phyloP scores from a whole-genome alignment of 108 stramenopile genomes.

The Nitzschia putrida region DNA sequence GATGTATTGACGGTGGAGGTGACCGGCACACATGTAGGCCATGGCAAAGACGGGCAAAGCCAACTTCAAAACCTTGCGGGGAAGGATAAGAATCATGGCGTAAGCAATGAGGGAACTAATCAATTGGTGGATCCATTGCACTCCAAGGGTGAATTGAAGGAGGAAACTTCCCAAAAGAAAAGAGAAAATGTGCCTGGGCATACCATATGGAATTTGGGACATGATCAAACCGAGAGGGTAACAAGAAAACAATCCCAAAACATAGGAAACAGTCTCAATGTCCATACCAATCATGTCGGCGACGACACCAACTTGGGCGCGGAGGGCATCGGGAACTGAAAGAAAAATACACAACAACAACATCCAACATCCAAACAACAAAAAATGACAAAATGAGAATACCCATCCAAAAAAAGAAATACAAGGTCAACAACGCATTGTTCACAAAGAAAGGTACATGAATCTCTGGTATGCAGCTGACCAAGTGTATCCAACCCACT shows the following conservation, averaged over 20 bases:
- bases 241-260: conserved; percentile 83
- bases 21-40: conserved; percentile 86
- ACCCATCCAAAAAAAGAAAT: not conserved
- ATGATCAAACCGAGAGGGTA: conserved; percentile 91
- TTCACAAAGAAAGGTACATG: not conserved
- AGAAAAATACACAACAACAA: not conserved
- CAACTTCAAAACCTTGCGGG: conserved; percentile 64
- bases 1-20: conserved; percentile 93
- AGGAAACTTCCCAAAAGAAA: conserved; percentile 89
- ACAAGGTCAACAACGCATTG: not conserved
- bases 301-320: conserved; percentile 54
- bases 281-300: conserved; percentile 82
- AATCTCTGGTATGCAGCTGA: not conserved
- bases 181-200: conserved; percentile 83
- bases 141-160: conserved; percentile 87
- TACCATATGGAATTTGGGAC: conserved; percentile 76
- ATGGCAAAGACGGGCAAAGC: conserved; percentile 88
- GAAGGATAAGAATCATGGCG: conserved; percentile 76
- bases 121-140: conserved; percentile 96
- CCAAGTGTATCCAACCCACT: not conserved
- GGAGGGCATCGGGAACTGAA: conserved; percentile 76
- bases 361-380: no score
- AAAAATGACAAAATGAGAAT: not conserved
- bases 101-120: conserved; percentile 88
- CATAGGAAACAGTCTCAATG: conserved; percentile 83